Percentiles rank a stretch among this genome's conserved stretches.
These are phyloP conservation scores for Gastrodia elata DNA, from an alignment of 106 monocot species.

Conservation along the genomic window DNA sequence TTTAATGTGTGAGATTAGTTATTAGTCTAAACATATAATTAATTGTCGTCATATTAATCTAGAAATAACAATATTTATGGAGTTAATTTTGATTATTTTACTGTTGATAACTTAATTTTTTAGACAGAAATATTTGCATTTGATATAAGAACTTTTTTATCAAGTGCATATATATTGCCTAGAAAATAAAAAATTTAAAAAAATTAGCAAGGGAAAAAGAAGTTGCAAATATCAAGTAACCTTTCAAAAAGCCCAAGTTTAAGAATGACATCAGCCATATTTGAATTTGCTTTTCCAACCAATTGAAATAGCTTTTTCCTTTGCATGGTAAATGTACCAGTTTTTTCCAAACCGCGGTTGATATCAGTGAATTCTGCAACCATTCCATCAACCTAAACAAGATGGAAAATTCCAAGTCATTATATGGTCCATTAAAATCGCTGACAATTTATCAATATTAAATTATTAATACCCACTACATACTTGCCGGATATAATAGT, in stretches of 20 bases:
- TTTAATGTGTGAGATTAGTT: no score
- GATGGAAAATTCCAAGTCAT: conserved; percentile 7
- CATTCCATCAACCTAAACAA: conserved; percentile 67
- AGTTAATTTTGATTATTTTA: no score
- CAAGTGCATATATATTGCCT: background rate
- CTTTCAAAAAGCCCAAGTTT: conserved; percentile 74
- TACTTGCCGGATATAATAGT: conserved; percentile 65
- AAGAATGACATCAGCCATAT: conserved; percentile 63
- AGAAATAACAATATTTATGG: no score
- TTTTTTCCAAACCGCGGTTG: conserved; percentile 71
- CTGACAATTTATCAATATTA: background rate
- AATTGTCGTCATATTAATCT: no score
- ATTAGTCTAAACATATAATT: no score
- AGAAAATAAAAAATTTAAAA: background rate
- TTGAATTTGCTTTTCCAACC: conserved; percentile 71
- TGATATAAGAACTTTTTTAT: no score
- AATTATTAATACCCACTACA: background rate
- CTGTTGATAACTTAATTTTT: no score
- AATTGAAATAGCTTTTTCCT: conserved; percentile 74
- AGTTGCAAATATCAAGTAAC: conserved; percentile 17
- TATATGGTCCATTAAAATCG: background rate
- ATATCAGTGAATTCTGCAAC: conserved; percentile 77
- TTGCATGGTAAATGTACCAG: conserved; percentile 68
- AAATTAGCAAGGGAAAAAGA: background rate
- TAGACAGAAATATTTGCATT: no score